Percentiles rank a stretch among this genome's conserved stretches.
Evolutionary conservation across 495 filamentous ascomycete species (phyloP).

Genomic region (Neurospora africana): DNA sequence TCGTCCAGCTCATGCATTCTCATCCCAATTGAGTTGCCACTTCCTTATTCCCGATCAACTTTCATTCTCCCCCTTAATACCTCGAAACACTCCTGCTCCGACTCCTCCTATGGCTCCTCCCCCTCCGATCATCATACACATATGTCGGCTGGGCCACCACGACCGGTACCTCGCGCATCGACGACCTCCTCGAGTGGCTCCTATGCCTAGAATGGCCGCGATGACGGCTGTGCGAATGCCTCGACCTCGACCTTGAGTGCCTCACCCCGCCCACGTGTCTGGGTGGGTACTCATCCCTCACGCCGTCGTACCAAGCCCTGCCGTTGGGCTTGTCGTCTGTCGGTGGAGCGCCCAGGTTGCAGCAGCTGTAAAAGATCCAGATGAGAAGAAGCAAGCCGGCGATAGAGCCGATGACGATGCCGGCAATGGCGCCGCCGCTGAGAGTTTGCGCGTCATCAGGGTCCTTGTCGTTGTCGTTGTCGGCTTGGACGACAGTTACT

Average conservation of each 20-base stretch:
- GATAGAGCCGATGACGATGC: constrained; percentile 50
- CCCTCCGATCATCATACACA: constrained; percentile 1
- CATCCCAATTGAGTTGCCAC: background rate
- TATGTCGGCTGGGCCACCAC: constrained; percentile 4
- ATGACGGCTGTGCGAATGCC: constrained; percentile 2
- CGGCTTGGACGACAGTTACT: constrained; percentile 6
- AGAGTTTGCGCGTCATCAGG: constrained; percentile 24
- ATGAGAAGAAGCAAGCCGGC: constrained; percentile 42
- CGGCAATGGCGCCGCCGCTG: constrained; percentile 45
- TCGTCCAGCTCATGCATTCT: background rate
- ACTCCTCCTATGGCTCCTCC: background rate
- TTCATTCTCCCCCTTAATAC: background rate
- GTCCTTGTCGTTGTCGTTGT: constrained; percentile 1
- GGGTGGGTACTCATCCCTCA: constrained; percentile 11
- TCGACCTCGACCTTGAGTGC: background rate
- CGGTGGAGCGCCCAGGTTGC: constrained; percentile 27
- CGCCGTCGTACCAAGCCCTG: constrained; percentile 20
- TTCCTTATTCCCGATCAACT: background rate
- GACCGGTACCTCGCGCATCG: constrained; percentile 8
- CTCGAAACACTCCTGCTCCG: constrained; percentile 1
- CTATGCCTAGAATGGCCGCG: background rate
- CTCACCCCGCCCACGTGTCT: background rate
- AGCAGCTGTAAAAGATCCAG: constrained; percentile 40
- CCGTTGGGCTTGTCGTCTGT: constrained; percentile 3
- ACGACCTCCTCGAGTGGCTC: background rate